Percentiles rank a stretch among this genome's conserved stretches.
These are phyloP conservation scores for Pascua guehoae DNA, from an alignment of 1,284 basidiomycete species.

Conservation along the genomic window DNA sequence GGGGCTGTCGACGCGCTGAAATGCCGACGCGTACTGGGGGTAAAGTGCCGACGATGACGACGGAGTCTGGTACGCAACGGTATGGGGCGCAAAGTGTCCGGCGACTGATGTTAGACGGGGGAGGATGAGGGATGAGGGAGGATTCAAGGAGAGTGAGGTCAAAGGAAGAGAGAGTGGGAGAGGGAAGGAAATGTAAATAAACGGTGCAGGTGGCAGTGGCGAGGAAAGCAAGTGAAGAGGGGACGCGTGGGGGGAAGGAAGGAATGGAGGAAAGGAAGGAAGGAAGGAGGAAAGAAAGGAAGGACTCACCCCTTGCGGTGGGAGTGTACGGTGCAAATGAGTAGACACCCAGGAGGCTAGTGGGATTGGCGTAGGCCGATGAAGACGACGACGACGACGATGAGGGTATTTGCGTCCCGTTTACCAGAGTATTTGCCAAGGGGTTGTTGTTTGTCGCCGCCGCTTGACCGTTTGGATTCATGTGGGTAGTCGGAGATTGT, in stretches of 20 bases:
- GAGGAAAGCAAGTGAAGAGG: not conserved
- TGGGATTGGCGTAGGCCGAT: slow-evolving; percentile 29
- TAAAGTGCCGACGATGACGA: slow-evolving; percentile 27
- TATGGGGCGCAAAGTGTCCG: slow-evolving; percentile 45
- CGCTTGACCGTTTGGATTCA: no score
- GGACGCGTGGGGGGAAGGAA: no score
- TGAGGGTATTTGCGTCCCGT: no score
- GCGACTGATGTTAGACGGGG: slow-evolving; percentile 32
- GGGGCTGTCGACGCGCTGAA: slow-evolving; percentile 32
- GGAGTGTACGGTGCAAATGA: slow-evolving; percentile 48
- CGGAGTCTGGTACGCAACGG: slow-evolving; percentile 31
- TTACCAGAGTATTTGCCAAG: no score
- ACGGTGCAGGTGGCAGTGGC: not conserved
- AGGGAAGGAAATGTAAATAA: not conserved
- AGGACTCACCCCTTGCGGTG: slow-evolving; percentile 41
- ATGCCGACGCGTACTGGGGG: slow-evolving; percentile 32
- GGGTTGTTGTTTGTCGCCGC: no score
- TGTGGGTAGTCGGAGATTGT: no score
- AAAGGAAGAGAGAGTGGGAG: no score
- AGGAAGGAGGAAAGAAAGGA: not conserved
- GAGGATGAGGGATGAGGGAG: not conserved
- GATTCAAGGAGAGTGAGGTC: not conserved
- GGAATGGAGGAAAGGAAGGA: not conserved
- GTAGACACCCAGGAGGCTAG: slow-evolving; percentile 39
- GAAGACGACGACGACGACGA: no score